Percentiles rank a stretch among this genome's conserved stretches.
Conservation (phyloP, 192 early-diverging fungal genomes). For the Entrophospora sp. region DNA sequence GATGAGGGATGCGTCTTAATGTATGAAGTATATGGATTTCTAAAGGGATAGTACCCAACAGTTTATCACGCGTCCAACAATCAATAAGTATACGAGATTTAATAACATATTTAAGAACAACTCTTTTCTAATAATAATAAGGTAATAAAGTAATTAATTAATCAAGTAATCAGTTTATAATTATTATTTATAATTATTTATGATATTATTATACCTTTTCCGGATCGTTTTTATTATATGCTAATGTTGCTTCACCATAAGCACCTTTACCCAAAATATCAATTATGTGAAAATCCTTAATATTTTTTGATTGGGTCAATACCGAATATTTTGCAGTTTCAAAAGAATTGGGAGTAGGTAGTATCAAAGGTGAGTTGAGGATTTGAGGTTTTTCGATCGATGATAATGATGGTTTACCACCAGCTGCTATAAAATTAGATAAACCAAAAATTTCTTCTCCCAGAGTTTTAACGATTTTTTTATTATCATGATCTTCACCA, state of each 20-base stretch:
- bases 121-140: conserved; percentile 24
- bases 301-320: conserved; percentile 29
- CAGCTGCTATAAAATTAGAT: conserved; percentile 9
- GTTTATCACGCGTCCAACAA: conserved; percentile 60
- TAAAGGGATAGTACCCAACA: conserved; percentile 58
- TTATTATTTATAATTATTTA: neutral
- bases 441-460: conserved; percentile 21
- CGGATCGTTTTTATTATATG: conserved; percentile 38
- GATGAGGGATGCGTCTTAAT: conserved; percentile 43
- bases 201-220: conserved; percentile 26
- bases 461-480: conserved; percentile 11
- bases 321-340: conserved; percentile 33
- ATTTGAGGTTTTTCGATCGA: neutral
- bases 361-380: conserved; percentile 10
- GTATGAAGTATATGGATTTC: conserved; percentile 71
- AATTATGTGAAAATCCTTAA: conserved; percentile 54
- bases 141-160: no score
- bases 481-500: no score
- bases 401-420: conserved; percentile 10
- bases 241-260: conserved; percentile 61
- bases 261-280: conserved; percentile 61
- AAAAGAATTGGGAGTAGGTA: neutral
- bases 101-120: conserved; percentile 67
- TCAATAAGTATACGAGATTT: conserved; percentile 57
- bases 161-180: neutral